Conservation (phyloP, 345 rosid genomes). For the Eucalyptus virginea region DNA sequence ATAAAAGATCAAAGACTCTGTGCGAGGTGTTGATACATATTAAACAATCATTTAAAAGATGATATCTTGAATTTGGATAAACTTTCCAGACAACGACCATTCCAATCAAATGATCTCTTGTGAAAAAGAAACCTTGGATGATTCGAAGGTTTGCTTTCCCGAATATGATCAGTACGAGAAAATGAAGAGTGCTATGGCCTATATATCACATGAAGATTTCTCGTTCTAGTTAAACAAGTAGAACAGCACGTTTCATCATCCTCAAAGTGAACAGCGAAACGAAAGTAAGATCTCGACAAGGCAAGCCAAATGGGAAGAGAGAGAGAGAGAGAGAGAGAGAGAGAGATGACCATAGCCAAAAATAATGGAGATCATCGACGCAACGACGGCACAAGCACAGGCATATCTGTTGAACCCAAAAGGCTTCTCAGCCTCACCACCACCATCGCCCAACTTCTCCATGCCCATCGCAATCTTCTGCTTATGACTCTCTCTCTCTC, state of each 20-base stretch:
- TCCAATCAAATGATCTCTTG: neutral
- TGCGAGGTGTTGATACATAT: neutral
- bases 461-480: neutral
- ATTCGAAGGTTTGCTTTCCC: neutral
- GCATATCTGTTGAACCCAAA: constrained; percentile 47
- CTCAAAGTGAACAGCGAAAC: neutral
- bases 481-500: no score
- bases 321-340: neutral
- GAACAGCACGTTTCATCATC: neutral
- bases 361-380: constrained; percentile 65
- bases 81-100: neutral
- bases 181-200: neutral
- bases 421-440: neutral
- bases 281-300: neutral
- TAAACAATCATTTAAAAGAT: neutral
- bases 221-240: neutral
- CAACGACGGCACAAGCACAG: constrained; percentile 48
- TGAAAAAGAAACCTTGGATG: neutral
- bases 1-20: neutral
- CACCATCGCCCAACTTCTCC: neutral
- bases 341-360: constrained; percentile 60
- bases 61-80: neutral
- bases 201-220: neutral
- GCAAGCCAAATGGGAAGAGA: neutral
- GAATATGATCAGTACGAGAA: neutral